Evolutionary conservation across 225 moss, liverwort and hornwort species (phyloP), one percentile per base, ranked within the genome.

Genomic region (Bryum argenteum): DNA sequence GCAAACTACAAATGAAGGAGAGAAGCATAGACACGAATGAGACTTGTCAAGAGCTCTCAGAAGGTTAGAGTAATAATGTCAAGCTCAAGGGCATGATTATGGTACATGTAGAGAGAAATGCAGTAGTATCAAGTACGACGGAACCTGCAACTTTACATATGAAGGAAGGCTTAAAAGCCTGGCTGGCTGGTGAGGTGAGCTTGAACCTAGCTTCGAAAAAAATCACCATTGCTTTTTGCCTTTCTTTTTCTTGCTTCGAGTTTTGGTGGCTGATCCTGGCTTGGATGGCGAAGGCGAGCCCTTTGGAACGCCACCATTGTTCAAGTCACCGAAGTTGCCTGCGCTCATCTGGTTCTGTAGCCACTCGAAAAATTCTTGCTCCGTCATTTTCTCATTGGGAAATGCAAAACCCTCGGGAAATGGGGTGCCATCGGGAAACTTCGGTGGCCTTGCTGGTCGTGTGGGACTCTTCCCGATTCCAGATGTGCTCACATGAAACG

Each of bases 221-320:
- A 24, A 63, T 85, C 84, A 95, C 93, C 93, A 95, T 72, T 91
- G 91, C 85, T 91, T 92, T 81, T 93, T 95, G 70, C 93, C 93
- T 80, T 95, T 95, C 69, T 93, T 89, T 61, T 88, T 95, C 81
- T 95, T 95, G 82, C 82, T 83, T 74, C 89, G 88, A 59, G 89
- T 77, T 75, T 93, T 95, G 3, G 83, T 76, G 61, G 79, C 73
- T 23, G 83, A 81, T 71, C 79, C 89, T 72, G 83, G 88, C 60
- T 84, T 51, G 7, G 81, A 76, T 48, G 89, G 76, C 61, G 85
- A 88, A 71, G 89, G 76, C 61, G 85, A 88, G 73, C 80, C 83
- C 72, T 79, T 82, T 23, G 89, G 81, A 73, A 75, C 84, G 58
- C 91, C 90, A 62, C 90, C 87, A 40, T 70, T 33, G 33, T 33